Conservation (phyloP, 441 rosid genomes). For the Populus hybrid region DNA sequence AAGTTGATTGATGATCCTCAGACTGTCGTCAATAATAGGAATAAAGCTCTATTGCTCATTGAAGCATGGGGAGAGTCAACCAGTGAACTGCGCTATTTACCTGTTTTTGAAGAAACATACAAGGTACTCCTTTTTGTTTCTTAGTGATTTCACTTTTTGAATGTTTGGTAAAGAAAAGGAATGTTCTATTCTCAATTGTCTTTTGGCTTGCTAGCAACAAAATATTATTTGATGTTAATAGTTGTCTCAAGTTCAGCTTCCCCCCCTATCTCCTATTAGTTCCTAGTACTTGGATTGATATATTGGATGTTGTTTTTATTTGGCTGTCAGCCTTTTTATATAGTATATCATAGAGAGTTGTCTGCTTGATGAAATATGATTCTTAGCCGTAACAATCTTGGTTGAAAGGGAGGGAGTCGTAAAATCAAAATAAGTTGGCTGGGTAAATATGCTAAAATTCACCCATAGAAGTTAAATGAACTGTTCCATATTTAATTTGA, state of each 20-base stretch:
- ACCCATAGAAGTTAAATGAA: background rate
- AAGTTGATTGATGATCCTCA: slow-evolving; percentile 87
- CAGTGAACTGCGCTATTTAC: slow-evolving; percentile 75
- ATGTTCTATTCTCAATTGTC: background rate
- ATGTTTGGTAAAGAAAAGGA: background rate
- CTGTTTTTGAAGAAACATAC: slow-evolving; percentile 89
- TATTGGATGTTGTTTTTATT: background rate
- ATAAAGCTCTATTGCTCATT: slow-evolving; percentile 71
- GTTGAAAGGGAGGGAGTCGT: background rate
- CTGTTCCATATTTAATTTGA: background rate
- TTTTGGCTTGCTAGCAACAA: slow-evolving; percentile 10
- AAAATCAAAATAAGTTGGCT: background rate
- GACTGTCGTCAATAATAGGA: slow-evolving; percentile 72
- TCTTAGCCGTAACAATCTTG: background rate
- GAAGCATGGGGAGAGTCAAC: slow-evolving; percentile 93
- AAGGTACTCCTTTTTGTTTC: slow-evolving; percentile 46
- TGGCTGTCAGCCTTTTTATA: background rate
- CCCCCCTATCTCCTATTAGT: background rate
- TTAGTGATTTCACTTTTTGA: background rate
- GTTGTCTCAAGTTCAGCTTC: background rate
- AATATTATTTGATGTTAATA: background rate
- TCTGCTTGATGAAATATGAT: background rate
- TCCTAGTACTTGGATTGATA: background rate
- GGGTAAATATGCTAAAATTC: background rate
- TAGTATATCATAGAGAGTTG: background rate